A percentile compares a stretch with the other conserved stretches of the same genome.
These are phyloP conservation scores for Plenodomus biglobosus DNA, from an alignment of 2,329 filamentous ascomycete genomes.

Conservation along the genomic window DNA sequence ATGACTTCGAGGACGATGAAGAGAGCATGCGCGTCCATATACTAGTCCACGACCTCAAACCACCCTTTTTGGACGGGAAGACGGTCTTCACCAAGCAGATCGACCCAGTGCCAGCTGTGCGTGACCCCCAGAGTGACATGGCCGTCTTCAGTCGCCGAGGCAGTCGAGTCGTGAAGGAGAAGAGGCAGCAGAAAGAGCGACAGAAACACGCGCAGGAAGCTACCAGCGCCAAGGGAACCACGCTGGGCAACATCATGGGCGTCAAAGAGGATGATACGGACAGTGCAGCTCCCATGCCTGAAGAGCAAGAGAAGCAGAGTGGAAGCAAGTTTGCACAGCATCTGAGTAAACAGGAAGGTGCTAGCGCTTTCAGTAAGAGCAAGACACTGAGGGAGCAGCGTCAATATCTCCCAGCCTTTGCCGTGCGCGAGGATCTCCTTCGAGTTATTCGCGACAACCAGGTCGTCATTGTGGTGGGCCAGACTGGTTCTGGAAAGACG, in stretches of 20 bases:
- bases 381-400: conserved; percentile 89
- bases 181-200: conserved; percentile 86
- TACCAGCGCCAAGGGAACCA: conserved; percentile 88
- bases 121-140: conserved; percentile 97
- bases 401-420: conserved; percentile 92
- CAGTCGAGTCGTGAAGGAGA: conserved; percentile 88
- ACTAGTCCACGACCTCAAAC: conserved; percentile 88
- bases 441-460: conserved; percentile 95
- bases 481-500: conserved; percentile 97
- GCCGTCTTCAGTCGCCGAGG: conserved; percentile 96
- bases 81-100: conserved; percentile 97
- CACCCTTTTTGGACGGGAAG: conserved; percentile 90
- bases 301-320: conserved; percentile 67
- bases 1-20: conserved; percentile 86
- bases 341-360: conserved; percentile 79
- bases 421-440: conserved; percentile 88
- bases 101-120: conserved; percentile 89
- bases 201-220: conserved; percentile 94
- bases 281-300: conserved; percentile 76
- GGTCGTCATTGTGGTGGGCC: conserved; percentile 93
- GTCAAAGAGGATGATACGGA: conserved; percentile 89
- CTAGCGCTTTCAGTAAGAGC: conserved; percentile 89
- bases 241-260: conserved; percentile 92
- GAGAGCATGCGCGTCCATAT: conserved; percentile 88
- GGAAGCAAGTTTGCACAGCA: conserved; percentile 84